phyloP scores from a whole-genome alignment of 257 asterid genomes.

The Cordia subcordata region DNA sequence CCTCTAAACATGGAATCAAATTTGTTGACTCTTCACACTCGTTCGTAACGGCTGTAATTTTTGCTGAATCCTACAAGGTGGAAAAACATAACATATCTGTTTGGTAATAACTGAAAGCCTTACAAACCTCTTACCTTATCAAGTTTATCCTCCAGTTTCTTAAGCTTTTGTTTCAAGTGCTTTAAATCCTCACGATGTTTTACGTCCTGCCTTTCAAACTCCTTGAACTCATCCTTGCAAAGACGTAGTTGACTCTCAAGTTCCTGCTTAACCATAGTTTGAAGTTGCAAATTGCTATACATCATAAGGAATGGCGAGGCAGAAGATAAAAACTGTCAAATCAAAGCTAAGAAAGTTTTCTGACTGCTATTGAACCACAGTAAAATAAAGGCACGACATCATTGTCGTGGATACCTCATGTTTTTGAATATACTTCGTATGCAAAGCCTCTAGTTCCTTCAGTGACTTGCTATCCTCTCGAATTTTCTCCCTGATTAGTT shows the following conservation, averaged over 20 bases:
- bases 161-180: slow-evolving; percentile 84
- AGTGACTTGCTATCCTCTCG: slow-evolving; percentile 48
- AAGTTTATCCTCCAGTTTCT: slow-evolving; percentile 68
- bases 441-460: slow-evolving; percentile 79
- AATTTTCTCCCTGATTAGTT: slow-evolving; percentile 67
- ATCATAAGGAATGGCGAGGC: not conserved
- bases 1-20: slow-evolving; percentile 80
- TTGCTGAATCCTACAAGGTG: slow-evolving; percentile 57
- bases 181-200: slow-evolving; percentile 76
- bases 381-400: slow-evolving; percentile 4
- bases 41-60: slow-evolving; percentile 55
- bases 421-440: slow-evolving; percentile 56
- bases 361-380: no score
- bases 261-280: slow-evolving; percentile 41
- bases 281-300: not conserved
- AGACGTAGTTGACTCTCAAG: slow-evolving; percentile 54
- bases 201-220: slow-evolving; percentile 90
- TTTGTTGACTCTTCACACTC: slow-evolving; percentile 68
- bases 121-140: slow-evolving; percentile 58
- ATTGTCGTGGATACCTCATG: slow-evolving; percentile 60
- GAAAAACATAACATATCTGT: not conserved
- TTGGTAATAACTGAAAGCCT: not conserved
- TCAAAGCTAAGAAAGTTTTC: no score
- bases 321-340: no score
- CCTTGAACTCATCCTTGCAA: slow-evolving; percentile 82